Evolutionary conservation across 306 rosid species (phyloP), one percentile per base, ranked within the genome.

Genomic region (Urtica urens): DNA sequence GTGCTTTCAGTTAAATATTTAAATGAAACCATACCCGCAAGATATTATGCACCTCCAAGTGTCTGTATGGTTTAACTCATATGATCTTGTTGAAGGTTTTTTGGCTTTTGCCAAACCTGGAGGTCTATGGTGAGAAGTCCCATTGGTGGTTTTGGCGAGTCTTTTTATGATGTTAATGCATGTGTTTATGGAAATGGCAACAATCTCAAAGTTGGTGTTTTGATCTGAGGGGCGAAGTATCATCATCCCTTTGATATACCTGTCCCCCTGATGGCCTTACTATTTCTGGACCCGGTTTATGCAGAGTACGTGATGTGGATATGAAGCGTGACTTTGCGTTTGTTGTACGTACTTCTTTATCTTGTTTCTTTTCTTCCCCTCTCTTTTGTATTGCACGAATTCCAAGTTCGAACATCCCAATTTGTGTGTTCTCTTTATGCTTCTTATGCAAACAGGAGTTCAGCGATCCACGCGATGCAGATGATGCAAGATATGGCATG

Each of bases 241-340:
- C 78, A 53, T 66, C 78, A 67, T 67, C 60, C 74, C 74, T 68
- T 73, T 57, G 69, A 63, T 72, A 53, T 57, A 53, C 63, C 73
- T 67, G 51, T 67, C n/a, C n/a, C n/a, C 70, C 57, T 72, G 78
- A 72, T 72, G 71, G 74, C 74, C 78, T 73, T 73, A 73, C 71
- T 73, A n/a, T 73, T 73, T 73, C 25, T 73, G 78, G 74, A 67
- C 49, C 67, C 71, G 53, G 52, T 73, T 73, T 73, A 53, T 70
- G 50, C 94, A 83, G 94, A 79, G 71, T 83, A 67, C 94, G 94
- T 51, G 94, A 72, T 64, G 94, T 79, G 72, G 94, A 83, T 72
- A 79, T 83, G 94, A 83, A 79, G 94, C 74, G 80, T 25, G 88
- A 83, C 51, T 83, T 68, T 49, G 94, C 94, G 58, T 83, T 83